Evolutionary conservation across 2,329 filamentous ascomycete species (phyloP), one percentile per base, ranked within the genome.

Genomic region (Venturia oleaginea): DNA sequence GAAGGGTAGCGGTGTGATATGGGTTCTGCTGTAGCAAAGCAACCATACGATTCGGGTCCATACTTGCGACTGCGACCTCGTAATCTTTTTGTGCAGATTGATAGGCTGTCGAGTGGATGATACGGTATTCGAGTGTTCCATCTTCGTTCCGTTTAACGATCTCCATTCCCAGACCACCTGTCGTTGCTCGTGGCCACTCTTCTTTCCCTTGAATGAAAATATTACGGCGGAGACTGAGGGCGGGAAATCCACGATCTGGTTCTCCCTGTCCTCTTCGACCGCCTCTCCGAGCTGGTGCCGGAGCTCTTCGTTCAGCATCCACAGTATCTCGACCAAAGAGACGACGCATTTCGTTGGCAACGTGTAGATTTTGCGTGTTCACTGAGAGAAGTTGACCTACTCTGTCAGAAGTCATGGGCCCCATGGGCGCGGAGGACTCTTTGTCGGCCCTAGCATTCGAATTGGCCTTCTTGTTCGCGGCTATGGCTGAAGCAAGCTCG

Each of bases 1-100:
- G 86, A n/a, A 97, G 83, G 2, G 91, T 92, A 1, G 91, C 94
- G 68, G 97, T 88, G 73, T 97, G 92, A 74, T 97, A 97, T 3
- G 93, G 90, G 70, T 91, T 86, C 69, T 81, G 80, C 67, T 85
- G 83, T 2, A 97, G 80, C 62, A 94, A 84, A 42, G 86, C 79
- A 51, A 97, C 86, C 77, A 99, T 84, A 64, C 87, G 83, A 75
- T 95, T 88, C 4, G 91, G 91, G 70, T 97, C 90, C 82, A 94
- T 90, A 0, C 83, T 83, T 69, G 90, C 87, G n/a, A 96, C 92
- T 68, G 87, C 88, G 19, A 80, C 78, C 64, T 91, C 87, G 75
- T 97, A 99, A 63, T 88, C 79, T 24, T 79, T 77, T 75, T 97
- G 93, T 1, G 91, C 80, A 59, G 81, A 81, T 70, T 90, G 86